phyloP scores from a whole-genome alignment of 139 green algal genomes.

The Micractinium sp. region DNA sequence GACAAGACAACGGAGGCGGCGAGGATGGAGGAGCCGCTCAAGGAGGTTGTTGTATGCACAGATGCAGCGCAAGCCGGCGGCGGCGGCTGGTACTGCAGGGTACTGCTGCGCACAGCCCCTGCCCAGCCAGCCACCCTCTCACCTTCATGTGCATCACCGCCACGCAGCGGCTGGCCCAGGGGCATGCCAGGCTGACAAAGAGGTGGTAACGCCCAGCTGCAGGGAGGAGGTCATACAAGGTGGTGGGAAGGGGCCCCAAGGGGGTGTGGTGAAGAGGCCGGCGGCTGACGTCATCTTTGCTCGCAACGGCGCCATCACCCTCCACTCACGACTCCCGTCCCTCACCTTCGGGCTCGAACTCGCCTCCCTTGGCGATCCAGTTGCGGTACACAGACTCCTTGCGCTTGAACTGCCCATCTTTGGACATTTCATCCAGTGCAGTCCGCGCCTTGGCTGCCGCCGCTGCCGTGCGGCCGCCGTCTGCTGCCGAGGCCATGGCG shows the following conservation, averaged over 20 bases:
- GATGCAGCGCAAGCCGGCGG: slow-evolving; percentile 40
- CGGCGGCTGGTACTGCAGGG: no score
- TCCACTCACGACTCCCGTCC: background rate
- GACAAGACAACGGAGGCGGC: background rate
- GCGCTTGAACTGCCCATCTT: slow-evolving; percentile 54
- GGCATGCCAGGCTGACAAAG: slow-evolving; percentile 95
- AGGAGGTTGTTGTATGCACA: background rate
- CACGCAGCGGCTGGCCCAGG: slow-evolving; percentile 88
- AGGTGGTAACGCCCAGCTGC: slow-evolving; percentile 92
- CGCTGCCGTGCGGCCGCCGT: background rate
- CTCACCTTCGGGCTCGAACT: slow-evolving; percentile 67
- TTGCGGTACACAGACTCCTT: slow-evolving; percentile 51
- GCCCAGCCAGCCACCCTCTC: slow-evolving; percentile 5
- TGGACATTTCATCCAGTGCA: slow-evolving; percentile 62
- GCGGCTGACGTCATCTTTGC: background rate
- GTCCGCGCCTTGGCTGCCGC: slow-evolving; percentile 38
- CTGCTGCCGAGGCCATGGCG: slow-evolving; percentile 14
- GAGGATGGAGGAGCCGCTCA: background rate
- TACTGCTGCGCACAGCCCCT: no score
- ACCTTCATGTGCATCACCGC: slow-evolving; percentile 79
- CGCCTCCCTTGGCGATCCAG: slow-evolving; percentile 52
- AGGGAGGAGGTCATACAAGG: background rate
- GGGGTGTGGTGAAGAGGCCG: background rate
- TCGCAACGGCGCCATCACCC: no score
- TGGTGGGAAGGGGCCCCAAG: no score